These are phyloP conservation scores for Leccinellum luteum DNA, from an alignment of 768 basidiomycete genomes.

Conservation along the genomic window DNA sequence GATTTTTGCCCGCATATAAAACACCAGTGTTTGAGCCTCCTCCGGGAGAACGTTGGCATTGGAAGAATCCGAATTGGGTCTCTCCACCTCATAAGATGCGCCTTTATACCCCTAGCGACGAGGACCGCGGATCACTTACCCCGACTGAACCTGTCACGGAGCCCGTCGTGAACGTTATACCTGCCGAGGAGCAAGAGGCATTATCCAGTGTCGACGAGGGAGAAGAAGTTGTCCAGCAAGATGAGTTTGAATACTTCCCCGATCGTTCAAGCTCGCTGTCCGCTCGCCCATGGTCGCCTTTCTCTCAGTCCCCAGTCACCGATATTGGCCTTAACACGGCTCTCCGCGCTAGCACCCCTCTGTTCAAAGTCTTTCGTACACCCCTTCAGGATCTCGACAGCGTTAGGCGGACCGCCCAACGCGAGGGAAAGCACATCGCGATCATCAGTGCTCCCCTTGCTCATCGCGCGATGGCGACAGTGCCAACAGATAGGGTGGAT, in stretches of 20 bases:
- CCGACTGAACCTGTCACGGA: slow-evolving; percentile 32
- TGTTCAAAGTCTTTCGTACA: slow-evolving; percentile 35
- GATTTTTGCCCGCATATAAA: slow-evolving; percentile 18
- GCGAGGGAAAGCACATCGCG: slow-evolving; percentile 32
- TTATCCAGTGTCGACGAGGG: slow-evolving; percentile 11
- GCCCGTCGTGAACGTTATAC: slow-evolving; percentile 2
- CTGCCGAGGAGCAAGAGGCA: slow-evolving; percentile 16
- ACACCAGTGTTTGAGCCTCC: slow-evolving; percentile 26
- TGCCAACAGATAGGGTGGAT: slow-evolving; percentile 15
- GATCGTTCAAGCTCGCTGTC: slow-evolving; percentile 19
- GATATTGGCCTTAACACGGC: slow-evolving; percentile 26
- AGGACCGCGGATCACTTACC: slow-evolving; percentile 25
- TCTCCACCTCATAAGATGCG: slow-evolving; percentile 31
- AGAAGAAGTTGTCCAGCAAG: slow-evolving; percentile 7
- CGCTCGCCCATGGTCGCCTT: slow-evolving; percentile 26
- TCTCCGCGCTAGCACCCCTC: slow-evolving; percentile 30
- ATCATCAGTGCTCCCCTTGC: slow-evolving; percentile 25
- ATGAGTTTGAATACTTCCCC: slow-evolving; percentile 13
- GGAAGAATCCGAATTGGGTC: slow-evolving; percentile 35
- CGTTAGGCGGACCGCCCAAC: slow-evolving; percentile 26
- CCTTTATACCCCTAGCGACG: slow-evolving; percentile 19
- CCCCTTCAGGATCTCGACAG: slow-evolving; percentile 27
- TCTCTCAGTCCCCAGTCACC: slow-evolving; percentile 24
- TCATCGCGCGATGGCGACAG: slow-evolving; percentile 21
- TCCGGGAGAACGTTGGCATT: slow-evolving; percentile 32